Conservation (phyloP, 2,329 filamentous ascomycete species). For the Periconia sp. region DNA sequence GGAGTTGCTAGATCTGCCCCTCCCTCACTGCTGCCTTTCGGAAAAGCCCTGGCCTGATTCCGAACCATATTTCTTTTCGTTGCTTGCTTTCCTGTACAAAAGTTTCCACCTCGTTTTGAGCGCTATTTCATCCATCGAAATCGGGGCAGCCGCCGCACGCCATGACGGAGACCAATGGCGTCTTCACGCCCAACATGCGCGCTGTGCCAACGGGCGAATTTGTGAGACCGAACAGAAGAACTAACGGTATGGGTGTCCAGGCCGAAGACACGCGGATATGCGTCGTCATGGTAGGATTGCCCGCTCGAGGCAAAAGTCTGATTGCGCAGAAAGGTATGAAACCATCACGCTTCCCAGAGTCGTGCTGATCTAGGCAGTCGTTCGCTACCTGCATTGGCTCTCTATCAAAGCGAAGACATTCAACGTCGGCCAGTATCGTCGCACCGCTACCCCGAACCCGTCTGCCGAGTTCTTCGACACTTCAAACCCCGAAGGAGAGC, state of each 20-base stretch:
- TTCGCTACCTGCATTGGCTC: constrained; percentile 92
- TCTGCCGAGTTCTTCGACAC: constrained; percentile 95
- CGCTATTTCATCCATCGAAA: constrained; percentile 26
- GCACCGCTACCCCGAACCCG: constrained; percentile 86
- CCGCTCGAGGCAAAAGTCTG: constrained; percentile 93
- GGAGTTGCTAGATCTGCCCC: constrained; percentile 20
- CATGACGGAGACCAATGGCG: constrained; percentile 45
- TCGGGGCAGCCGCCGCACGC: constrained; percentile 29
- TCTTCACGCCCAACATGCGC: constrained; percentile 47
- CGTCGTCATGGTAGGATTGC: constrained; percentile 97
- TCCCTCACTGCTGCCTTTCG: constrained; percentile 30
- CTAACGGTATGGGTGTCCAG: constrained; percentile 75
- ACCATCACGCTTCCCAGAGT: neutral
- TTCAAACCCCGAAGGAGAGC: constrained; percentile 87
- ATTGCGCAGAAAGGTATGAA: constrained; percentile 91
- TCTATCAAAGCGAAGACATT: constrained; percentile 93
- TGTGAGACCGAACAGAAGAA: constrained; percentile 51
- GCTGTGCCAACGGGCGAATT: constrained; percentile 51
- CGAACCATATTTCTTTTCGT: constrained; percentile 30
- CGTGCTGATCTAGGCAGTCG: constrained; percentile 39
- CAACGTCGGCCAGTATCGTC: constrained; percentile 96
- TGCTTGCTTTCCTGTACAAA: constrained; percentile 15
- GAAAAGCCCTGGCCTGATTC: constrained; percentile 37
- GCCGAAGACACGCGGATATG: constrained; percentile 96
- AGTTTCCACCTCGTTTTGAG: constrained; percentile 20